Evolutionary conservation across 352 stramenopile species (phyloP).

Genomic region (Globisporangium cystogenes): DNA sequence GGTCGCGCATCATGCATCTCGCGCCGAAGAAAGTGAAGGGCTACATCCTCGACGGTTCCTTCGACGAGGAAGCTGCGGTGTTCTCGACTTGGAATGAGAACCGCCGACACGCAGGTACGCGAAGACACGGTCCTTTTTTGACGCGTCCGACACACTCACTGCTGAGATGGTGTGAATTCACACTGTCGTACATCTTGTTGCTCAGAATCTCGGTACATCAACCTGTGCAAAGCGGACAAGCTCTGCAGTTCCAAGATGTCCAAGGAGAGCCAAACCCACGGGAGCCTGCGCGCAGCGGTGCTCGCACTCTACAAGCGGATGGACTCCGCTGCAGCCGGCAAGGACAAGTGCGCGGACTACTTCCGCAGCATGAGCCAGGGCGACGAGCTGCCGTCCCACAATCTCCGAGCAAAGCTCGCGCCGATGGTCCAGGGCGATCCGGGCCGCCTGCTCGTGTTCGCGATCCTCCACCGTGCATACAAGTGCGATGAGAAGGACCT

Average conservation of each 20-base stretch:
- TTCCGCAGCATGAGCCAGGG: not conserved
- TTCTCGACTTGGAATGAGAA: constrained; percentile 11
- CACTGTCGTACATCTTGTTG: not conserved
- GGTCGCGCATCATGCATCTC: constrained; percentile 19
- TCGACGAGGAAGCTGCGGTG: constrained; percentile 7
- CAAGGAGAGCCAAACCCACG: constrained; percentile 4
- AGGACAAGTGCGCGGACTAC: constrained; percentile 5
- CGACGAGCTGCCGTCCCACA: not conserved
- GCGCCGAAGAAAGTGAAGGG: constrained; percentile 15
- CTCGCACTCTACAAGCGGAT: constrained; percentile 7
- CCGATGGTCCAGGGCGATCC: not conserved
- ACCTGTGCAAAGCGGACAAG: constrained; percentile 4
- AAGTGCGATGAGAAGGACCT: constrained; percentile 9
- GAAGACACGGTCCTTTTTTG: too few relatives aligned
- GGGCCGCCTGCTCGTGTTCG: constrained; percentile 7
- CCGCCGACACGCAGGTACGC: constrained; percentile 1
- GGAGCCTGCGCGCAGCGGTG: not conserved
- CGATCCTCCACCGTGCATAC: constrained; percentile 14
- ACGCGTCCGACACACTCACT: too few relatives aligned
- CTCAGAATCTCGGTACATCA: constrained; percentile 2
- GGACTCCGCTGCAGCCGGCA: not conserved
- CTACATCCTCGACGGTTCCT: constrained; percentile 20
- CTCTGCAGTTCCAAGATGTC: constrained; percentile 8
- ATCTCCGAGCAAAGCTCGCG: not conserved
- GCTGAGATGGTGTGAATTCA: constrained; percentile 13